These are phyloP conservation scores for Tanacetum coccineum DNA, from an alignment of 129 eudicot genomes.

Conservation along the genomic window DNA sequence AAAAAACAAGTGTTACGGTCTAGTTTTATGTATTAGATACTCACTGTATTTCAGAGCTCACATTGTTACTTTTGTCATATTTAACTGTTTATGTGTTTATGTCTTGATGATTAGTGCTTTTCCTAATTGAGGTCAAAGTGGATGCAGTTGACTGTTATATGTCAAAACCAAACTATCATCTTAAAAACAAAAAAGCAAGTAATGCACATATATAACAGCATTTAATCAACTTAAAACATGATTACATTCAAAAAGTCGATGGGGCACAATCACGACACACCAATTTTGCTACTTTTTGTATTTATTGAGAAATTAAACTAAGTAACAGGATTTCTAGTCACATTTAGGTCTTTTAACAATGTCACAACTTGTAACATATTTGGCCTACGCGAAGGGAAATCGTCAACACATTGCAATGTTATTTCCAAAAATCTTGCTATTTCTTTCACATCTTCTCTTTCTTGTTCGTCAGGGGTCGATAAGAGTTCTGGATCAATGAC, in stretches of 20 bases:
- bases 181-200: neutral
- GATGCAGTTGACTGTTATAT: neutral
- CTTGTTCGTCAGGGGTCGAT: conserved; percentile 38
- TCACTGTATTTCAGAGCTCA: neutral
- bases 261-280: conserved; percentile 6
- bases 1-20: neutral
- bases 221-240: conserved; percentile 13
- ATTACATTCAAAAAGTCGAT: conserved; percentile 20
- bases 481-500: conserved; percentile 72
- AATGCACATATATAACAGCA: conserved; percentile 1
- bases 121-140: neutral
- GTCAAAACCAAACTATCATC: conserved; percentile 1
- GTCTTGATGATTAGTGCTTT: neutral
- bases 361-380: conserved; percentile 88
- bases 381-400: conserved; percentile 94
- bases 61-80: neutral
- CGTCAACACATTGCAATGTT: conserved; percentile 81
- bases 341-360: conserved; percentile 63
- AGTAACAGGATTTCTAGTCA: conserved; percentile 38
- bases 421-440: conserved; percentile 77
- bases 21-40: neutral
- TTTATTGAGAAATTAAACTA: neutral
- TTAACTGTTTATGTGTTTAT: neutral
- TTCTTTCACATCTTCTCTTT: conserved; percentile 68
- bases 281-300: conserved; percentile 9